Evolutionary conservation across 164 flowering plant genomes (phyloP).

Genomic region (Tetracentron sinense): DNA sequence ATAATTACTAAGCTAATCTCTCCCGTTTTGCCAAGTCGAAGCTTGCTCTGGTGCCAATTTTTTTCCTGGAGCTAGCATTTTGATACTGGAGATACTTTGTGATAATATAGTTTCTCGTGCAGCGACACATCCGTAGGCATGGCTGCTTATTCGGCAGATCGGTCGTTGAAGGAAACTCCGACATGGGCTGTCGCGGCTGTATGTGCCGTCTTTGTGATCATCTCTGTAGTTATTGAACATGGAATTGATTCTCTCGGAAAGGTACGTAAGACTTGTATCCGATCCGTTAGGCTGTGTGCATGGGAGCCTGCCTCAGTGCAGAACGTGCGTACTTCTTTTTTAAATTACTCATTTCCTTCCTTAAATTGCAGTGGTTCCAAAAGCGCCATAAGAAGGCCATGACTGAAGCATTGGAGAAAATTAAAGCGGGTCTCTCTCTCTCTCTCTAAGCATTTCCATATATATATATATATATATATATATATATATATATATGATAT

Average conservation of each 20-base stretch:
- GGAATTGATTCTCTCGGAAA: conserved; percentile 48
- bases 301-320: neutral
- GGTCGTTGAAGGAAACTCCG: conserved; percentile 45
- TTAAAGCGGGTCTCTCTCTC: conserved; percentile 45
- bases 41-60: neutral
- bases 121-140: conserved; percentile 8
- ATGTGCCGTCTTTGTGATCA: conserved; percentile 49
- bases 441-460: no score
- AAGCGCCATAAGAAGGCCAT: conserved; percentile 60
- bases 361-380: conserved; percentile 44
- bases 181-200: conserved; percentile 77
- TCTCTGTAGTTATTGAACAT: conserved; percentile 54
- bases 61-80: neutral
- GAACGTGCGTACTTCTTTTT: neutral
- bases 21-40: neutral
- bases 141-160: conserved; percentile 36
- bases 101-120: neutral
- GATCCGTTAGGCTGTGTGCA: neutral
- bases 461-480: no score
- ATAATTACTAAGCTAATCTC: neutral
- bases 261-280: no score
- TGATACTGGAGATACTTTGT: neutral
- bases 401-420: conserved; percentile 63
- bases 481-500: no score
- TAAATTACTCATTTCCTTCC: neutral